phyloP scores from a whole-genome alignment of 2,329 filamentous ascomycete genomes.

The Arthroderma sp. region DNA sequence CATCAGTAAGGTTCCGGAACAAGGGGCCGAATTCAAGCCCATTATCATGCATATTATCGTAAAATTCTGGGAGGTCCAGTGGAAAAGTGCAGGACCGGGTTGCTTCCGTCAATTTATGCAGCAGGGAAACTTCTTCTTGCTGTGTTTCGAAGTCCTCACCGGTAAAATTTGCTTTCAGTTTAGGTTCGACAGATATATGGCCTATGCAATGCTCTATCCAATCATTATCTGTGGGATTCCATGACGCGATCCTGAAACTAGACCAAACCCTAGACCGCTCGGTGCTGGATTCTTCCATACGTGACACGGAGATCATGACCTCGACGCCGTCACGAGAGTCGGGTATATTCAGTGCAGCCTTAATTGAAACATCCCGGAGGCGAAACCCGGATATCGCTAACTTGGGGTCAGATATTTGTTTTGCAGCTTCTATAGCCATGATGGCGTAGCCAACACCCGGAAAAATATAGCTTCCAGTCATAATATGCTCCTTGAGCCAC shows the following conservation, averaged over 20 bases:
- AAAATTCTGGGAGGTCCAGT: conserved; percentile 14
- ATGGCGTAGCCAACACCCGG: conserved; percentile 7
- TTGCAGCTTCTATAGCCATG: conserved; percentile 9
- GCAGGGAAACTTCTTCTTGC: conserved; percentile 11
- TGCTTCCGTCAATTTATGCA: conserved; percentile 7
- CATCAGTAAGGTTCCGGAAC: conserved; percentile 18
- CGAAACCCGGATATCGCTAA: not conserved
- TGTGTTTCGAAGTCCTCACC: conserved; percentile 14
- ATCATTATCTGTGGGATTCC: conserved; percentile 15
- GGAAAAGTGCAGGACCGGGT: conserved; percentile 12
- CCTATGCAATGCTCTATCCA: conserved; percentile 27
- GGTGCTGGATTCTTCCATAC: conserved; percentile 13
- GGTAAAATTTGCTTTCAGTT: conserved; percentile 8
- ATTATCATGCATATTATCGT: conserved; percentile 16
- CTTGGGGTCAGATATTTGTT: conserved; percentile 8
- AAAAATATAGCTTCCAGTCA: conserved; percentile 8
- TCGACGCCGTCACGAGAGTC: conserved; percentile 21
- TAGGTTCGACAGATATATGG: conserved; percentile 16
- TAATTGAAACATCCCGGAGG: conserved; percentile 16
- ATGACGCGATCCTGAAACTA: conserved; percentile 21
- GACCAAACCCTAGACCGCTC: conserved; percentile 14
- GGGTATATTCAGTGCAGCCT: conserved; percentile 18
- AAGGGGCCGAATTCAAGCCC: conserved; percentile 20
- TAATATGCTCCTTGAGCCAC: conserved; percentile 20
- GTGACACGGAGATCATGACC: conserved; percentile 15